phyloP scores from a whole-genome alignment of 2,329 filamentous ascomycete species.

The Penicillium sp. region DNA sequence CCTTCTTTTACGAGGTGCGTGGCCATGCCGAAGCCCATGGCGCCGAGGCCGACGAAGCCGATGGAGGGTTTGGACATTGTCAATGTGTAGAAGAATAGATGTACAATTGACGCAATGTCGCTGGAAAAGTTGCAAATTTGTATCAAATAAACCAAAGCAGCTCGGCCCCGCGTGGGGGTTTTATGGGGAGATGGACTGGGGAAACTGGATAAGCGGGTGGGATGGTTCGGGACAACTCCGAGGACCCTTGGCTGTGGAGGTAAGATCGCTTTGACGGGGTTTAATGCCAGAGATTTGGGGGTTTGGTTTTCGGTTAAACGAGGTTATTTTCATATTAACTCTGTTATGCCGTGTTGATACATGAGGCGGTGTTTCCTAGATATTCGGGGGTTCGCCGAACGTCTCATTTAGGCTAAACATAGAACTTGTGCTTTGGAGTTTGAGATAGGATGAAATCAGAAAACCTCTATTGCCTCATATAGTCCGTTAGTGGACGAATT shows the following conservation, averaged over 20 bases:
- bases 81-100: not conserved
- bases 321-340: not conserved
- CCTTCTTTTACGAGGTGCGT: constrained; percentile 67
- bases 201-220: constrained; percentile 8
- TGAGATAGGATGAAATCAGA: too few species aligned
- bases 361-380: not conserved
- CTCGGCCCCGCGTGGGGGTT: constrained; percentile 11
- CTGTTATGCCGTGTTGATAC: not conserved
- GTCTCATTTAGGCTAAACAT: not conserved
- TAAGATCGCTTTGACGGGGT: not conserved
- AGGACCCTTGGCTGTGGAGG: not conserved
- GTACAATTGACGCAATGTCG: not conserved
- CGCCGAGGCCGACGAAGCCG: constrained; percentile 72
- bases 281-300: not conserved
- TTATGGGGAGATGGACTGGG: constrained; percentile 17
- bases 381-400: not conserved
- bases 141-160: not conserved
- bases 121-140: not conserved
- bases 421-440: not conserved
- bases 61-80: constrained; percentile 51
- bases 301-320: not conserved
- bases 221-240: constrained; percentile 22
- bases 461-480: too few species aligned
- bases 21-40: constrained; percentile 82
- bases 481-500: too few species aligned